Percentiles rank a stretch among this genome's conserved stretches.
These are phyloP conservation scores for Chalciporus piperatus DNA, from an alignment of 768 basidiomycete species.

Conservation along the genomic window DNA sequence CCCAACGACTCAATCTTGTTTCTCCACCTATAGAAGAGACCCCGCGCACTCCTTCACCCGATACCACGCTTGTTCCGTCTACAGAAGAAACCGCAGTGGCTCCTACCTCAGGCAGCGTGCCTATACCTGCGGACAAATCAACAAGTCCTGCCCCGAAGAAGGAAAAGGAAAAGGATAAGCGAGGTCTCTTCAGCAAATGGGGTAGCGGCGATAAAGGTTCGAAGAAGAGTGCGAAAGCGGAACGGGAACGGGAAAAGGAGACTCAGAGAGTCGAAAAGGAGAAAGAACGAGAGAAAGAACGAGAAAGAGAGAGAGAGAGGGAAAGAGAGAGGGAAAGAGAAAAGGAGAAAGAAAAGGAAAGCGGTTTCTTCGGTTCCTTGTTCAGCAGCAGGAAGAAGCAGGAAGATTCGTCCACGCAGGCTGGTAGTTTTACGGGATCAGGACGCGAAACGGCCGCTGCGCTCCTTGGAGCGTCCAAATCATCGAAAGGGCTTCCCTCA, in stretches of 20 bases:
- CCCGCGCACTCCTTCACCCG: slow-evolving; percentile 64
- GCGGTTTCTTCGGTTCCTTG: slow-evolving; percentile 87
- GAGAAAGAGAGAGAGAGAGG: slow-evolving; percentile 47
- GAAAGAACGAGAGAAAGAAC: slow-evolving; percentile 43
- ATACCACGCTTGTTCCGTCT: slow-evolving; percentile 27
- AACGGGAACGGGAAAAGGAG: slow-evolving; percentile 49
- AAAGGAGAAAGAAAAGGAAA: slow-evolving; percentile 50
- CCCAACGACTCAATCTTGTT: slow-evolving; percentile 46
- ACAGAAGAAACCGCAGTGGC: slow-evolving; percentile 27
- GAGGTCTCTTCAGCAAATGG: slow-evolving; percentile 64
- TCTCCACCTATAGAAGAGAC: slow-evolving; percentile 31
- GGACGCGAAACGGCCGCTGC: slow-evolving; percentile 88
- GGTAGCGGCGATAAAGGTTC: slow-evolving; percentile 53
- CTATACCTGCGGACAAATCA: slow-evolving; percentile 16
- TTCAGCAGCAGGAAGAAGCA: slow-evolving; percentile 89
- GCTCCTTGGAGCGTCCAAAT: slow-evolving; percentile 79
- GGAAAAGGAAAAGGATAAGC: slow-evolving; percentile 81
- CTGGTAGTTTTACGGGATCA: slow-evolving; percentile 38
- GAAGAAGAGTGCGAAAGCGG: slow-evolving; percentile 51
- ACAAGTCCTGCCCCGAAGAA: slow-evolving; percentile 42
- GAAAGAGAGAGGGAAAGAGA: slow-evolving; percentile 35
- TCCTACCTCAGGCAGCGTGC: slow-evolving; percentile 24
- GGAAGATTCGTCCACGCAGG: slow-evolving; percentile 54
- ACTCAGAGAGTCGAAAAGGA: slow-evolving; percentile 47
- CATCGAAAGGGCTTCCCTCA: slow-evolving; percentile 62